Evolutionary conservation across 495 filamentous ascomycete species (phyloP), one percentile per base, ranked within the genome.

Genomic region (Penicillium nucicola): DNA sequence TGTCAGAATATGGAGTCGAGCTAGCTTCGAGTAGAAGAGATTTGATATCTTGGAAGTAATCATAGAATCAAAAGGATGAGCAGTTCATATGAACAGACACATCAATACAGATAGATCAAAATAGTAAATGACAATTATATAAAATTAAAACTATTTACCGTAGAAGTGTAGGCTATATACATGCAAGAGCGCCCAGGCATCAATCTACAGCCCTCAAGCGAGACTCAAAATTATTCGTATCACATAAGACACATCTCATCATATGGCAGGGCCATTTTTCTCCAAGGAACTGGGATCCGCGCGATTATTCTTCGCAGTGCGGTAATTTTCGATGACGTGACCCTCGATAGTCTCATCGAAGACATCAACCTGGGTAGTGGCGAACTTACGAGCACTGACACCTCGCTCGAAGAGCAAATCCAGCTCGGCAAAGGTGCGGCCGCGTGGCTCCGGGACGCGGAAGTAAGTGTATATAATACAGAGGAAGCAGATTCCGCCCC

Each of bases 381-480:
- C 75, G 54, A 91, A 91, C 59, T 88, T 84, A 44, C 87, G 72
- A 8, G 87, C 87, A 52, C 75, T 81, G 14, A 87, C 70, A 2
- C 74, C 67, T 34, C 77, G 66, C 69, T 89, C 79, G 61, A 91
- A 91, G 35, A 91, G 73, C 15, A 88, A 34, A 60, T 91, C 87
- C 48, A 91, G 65, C 64, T 91, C 87, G 5, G 84, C 86, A 55
- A 86, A 91, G 0, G 84, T 80, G 17, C 86, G 78, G 9, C 86
- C 87, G 2, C 69, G 65, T 0, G 87, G 86, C 53, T 91, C 87
- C 0, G 87, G 87, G 1, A 91, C 77, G 6, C 87, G 80, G 77
- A 89, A 89, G 67, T 82, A 91, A 0, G 80, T 79, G 65, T 87
- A 91, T 4, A 89, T 66, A 46, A 89, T 80, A 66, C 85, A 89